Evolutionary conservation across 2,329 filamentous ascomycete species (phyloP).

Genomic region (Fusarium mangiferae): DNA sequence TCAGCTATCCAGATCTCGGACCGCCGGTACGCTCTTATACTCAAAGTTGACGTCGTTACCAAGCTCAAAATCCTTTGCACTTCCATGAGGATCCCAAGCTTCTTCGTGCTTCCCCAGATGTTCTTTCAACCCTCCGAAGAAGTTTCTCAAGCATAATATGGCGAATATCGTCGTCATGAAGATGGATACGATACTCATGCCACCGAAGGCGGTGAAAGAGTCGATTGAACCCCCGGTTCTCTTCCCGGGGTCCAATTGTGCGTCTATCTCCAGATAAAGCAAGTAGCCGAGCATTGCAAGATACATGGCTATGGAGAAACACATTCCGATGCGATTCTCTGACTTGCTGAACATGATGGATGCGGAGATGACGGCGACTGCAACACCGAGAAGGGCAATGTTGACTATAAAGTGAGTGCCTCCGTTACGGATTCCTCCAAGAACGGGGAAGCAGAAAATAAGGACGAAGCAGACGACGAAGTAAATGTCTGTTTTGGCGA

Average conservation of each 20-base stretch:
- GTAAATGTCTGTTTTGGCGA: conserved; percentile 2
- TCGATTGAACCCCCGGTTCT: background rate
- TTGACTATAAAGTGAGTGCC: background rate
- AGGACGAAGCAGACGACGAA: conserved; percentile 2
- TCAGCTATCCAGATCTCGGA: conserved; percentile 1
- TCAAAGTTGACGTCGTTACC: background rate
- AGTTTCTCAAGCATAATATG: background rate
- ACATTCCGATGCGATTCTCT: conserved; percentile 1
- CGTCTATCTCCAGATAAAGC: background rate
- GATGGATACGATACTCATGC: background rate
- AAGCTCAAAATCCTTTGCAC: conserved; percentile 3
- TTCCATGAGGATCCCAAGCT: background rate
- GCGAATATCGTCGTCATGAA: background rate
- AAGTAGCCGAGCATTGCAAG: background rate
- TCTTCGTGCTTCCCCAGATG: conserved; percentile 3
- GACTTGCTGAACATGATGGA: conserved; percentile 2
- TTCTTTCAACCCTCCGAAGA: background rate
- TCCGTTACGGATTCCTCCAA: background rate
- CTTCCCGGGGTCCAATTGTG: background rate
- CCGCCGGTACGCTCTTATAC: background rate
- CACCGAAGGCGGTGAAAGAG: background rate
- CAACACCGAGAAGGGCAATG: background rate
- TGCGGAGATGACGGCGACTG: background rate
- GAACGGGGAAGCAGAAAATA: background rate
- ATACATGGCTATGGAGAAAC: background rate